Evolutionary conservation across 805 yeast species (phyloP).

Genomic region (Saccharomycopsis capsularis): DNA sequence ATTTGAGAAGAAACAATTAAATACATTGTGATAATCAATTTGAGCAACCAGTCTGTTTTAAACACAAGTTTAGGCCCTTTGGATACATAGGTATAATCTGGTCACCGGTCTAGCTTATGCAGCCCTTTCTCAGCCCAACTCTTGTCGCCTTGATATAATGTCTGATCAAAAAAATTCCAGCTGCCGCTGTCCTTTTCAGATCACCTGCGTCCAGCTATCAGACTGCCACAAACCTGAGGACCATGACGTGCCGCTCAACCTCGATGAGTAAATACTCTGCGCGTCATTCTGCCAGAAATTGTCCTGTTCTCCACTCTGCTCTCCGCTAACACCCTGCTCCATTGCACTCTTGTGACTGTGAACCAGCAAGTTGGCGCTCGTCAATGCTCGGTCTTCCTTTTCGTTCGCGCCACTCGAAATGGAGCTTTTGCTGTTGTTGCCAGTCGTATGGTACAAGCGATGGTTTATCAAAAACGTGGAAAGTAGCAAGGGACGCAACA

Average conservation of each 20-base stretch:
- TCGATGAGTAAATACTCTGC: conserved; percentile 6
- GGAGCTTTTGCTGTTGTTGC: neutral
- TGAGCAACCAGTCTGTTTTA: too few relatives aligned
- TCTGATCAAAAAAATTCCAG: too few relatives aligned
- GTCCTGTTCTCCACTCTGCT: neutral
- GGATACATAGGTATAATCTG: too few relatives aligned
- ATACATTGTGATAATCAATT: too few relatives aligned
- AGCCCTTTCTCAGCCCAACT: too few relatives aligned
- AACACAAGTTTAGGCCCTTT: too few relatives aligned
- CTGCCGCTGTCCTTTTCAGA: neutral
- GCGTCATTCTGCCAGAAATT: conserved; percentile 15
- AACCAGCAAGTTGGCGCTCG: neutral
- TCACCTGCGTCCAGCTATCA: conserved; percentile 9
- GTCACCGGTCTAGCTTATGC: too few relatives aligned
- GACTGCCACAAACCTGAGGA: neutral
- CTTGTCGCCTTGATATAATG: too few relatives aligned
- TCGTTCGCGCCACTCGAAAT: neutral
- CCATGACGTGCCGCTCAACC: conserved; percentile 5
- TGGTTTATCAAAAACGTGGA: conserved; percentile 7
- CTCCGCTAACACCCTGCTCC: neutral
- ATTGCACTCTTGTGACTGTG: neutral
- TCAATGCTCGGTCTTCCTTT: neutral
- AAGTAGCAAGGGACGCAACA: conserved; percentile 5
- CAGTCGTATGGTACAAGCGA: neutral
- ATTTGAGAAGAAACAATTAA: too few relatives aligned